phyloP scores from a whole-genome alignment of 169 alveolate species.

The Perkinsus marinus region DNA sequence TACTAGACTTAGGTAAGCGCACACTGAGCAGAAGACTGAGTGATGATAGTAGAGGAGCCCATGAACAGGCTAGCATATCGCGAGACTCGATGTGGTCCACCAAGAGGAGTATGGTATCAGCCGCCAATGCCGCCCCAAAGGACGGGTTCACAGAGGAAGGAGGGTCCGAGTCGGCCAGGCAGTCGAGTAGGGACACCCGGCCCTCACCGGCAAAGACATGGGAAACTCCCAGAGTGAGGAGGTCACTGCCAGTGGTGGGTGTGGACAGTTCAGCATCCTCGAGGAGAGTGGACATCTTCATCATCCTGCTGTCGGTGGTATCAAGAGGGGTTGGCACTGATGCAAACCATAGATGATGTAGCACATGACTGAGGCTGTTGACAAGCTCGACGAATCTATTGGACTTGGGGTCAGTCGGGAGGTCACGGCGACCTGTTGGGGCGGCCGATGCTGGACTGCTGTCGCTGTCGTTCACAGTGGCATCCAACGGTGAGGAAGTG shows the following conservation, averaged over 20 bases:
- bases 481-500: not conserved
- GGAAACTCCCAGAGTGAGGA: not conserved
- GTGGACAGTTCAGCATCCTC: not conserved
- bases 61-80: not conserved
- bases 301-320: not conserved
- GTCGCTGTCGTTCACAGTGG: not conserved
- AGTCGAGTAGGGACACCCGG: not conserved
- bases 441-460: not conserved
- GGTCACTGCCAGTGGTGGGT: not conserved
- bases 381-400: not conserved
- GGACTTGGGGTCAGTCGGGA: not conserved
- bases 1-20: too few species aligned
- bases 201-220: not conserved
- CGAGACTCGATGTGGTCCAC: not conserved
- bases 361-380: not conserved
- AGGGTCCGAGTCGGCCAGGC: not conserved
- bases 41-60: not conserved
- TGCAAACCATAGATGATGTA: not conserved
- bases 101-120: not conserved
- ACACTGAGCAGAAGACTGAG: not conserved
- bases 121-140: not conserved
- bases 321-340: not conserved
- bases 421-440: not conserved
- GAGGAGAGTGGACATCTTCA: not conserved
- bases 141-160: not conserved